Evolutionary conservation across 495 filamentous ascomycete species (phyloP), one percentile per base, ranked within the genome.

Genomic region (Penicillium dipodomyicola): DNA sequence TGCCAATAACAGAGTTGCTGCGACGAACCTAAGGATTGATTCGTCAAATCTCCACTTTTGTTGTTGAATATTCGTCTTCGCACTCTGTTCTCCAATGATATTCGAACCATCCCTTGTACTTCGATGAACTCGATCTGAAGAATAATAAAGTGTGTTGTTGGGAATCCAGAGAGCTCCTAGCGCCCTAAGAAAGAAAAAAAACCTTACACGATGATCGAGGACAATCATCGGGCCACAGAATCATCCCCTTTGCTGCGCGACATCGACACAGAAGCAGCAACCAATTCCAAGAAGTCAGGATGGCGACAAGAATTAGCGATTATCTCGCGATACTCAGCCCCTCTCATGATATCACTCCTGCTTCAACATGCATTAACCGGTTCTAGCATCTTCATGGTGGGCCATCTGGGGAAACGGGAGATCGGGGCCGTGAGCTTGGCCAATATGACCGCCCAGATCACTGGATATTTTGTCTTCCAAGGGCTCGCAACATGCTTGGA

Each of bases 291-390:
- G 15, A 52, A 47, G 15, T 37, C 52, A 48, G 50, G 43, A 56
- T 63, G 60, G 60, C 51, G 53, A 33, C 39, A 61, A n/a, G 60
- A 63, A 49, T 25, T 50, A 5, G 41, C 19, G 5, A 50, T 63
- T n/a, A 57, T 80, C 32, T 65, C 66, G 2, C 76, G 73, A 62
- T 87, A 86, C 60, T 78, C 84, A 0, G 72, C 71, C 4, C 80
- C 85, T 0, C 68, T 91, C 10, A 82, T 87, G 48, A 58, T 87
- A n/a, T 89, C 87, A 0, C 90, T 89, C 63, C 37, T 88, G 11
- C 74, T 91, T 14, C 88, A 91, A 68, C 89, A 90, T 71, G 84
- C 82, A 49, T 77, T 91, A 41, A 88, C 84, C 5, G 76, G 88
- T 51, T 81, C 87, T 2, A 83, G 78, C 63, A 80, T 91, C 41